Evolutionary conservation across 139 green algal species (phyloP), one percentile per base, ranked within the genome.

Genomic region (Monoraphidium neglectum): DNA sequence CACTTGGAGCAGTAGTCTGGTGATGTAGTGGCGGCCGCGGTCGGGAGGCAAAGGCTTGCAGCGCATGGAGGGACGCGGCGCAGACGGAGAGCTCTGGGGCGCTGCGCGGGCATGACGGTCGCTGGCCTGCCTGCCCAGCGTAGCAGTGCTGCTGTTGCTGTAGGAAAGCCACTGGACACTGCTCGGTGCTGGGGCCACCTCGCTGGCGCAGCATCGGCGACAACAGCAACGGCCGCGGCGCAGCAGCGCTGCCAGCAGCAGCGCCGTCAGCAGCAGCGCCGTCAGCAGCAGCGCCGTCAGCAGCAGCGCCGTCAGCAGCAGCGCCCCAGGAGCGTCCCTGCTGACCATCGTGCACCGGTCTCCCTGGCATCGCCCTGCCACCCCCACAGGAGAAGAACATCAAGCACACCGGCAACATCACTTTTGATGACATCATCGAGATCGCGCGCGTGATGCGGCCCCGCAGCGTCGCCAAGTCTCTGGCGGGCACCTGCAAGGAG

Each of bases 401-500:
- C 83, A 89, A 95, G 92, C 97, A 99, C 95, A 93, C 82, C 51
- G 97, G 97, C 82, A 99, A 98, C 90, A 86, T 99, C 70, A 85
- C 82, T 2, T 69, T 99, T 61, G 93, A 98, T 36, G 95, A 99
- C 70, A 87, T 99, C 53, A 92, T 97, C 59, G 95, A 98, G 88
- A 93, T 98, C 69, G 97, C 96, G 1, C 91, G 96, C 70, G 80
- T 98, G 61, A 99, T 99, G 96, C 80, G 90, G 51, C 88, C 95
- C 65, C 86, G 97, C 35, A 95, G 86, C 83, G 98, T 93, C 80
- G 96, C 97, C n/a, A 90, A 88, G 76, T 74, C 86, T 26, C 87
- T 99, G 33, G 74, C 85, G 5, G 97, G 96, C 80, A 97, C 92
- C 35, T 94, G 96, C 80, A 99, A 99, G 91, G 97, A 99, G 89